Evolutionary conservation across 257 asterid genomes (phyloP), one percentile per base, ranked within the genome.

Genomic region (Haberlea rhodopensis): DNA sequence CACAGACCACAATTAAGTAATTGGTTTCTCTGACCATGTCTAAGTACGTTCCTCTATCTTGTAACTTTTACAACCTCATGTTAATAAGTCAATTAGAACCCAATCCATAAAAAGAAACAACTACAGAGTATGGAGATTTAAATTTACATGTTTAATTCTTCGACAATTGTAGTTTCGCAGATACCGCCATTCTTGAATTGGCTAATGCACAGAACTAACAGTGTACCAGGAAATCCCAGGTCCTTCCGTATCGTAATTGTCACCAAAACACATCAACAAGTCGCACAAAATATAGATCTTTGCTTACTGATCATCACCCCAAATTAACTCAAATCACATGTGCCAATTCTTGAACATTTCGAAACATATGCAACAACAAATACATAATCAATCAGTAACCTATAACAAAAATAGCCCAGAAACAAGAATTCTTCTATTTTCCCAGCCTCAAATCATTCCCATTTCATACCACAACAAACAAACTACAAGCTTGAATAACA

Each of bases 401-500:
- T 48, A 69, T 34, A 18, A 18, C 32, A 63, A 25, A 7, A 18
- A 37, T 46, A 4, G n/a, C n/a, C n/a, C n/a, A 57, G 49, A 37
- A 3, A 4, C 45, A 21, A 49, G 5, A 20, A 5, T 21, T 22
- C 2, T 37, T 54, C 24, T 24, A 23, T 51, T 40, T 8, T n/a
- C 22, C 20, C 5, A 10, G 19, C 16, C 63, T 31, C 40, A 6
- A 58, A 59, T 28, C 10, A 55, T 4, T 37, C 9, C 49, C 29
- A 67, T 40, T 13, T 27, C 6, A 16, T 31, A 66, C 7, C 46
- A 34, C 29, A 46, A 4, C 3, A 65, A 60, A 34, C 22, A 67
- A 6, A 9, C 8, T 31, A 23, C 55, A 56, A 51, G 18, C 61
- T 25, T 22, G 19, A 16, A 53, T 7, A 16, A 15, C 45, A 34